Base-by-base conservation (phyloP, 148 eudicot species). In the Spergularia marina region DNA sequence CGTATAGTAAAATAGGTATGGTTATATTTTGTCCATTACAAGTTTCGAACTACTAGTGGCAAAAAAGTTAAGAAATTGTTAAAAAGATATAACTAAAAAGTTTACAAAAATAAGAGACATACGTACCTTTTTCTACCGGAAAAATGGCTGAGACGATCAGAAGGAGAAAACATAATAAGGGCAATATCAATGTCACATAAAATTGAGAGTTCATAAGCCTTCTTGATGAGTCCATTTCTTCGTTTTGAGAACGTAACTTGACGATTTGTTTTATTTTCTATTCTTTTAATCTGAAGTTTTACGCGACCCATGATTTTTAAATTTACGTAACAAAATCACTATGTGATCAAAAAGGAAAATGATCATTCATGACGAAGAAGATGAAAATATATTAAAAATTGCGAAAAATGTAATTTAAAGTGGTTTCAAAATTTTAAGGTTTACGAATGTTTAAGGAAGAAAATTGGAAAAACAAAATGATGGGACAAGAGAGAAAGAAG, bases 191-290 rank as follows among this genome's bases (percentile, higher is more conserved):
- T 89, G 73, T 89, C 97, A n/a, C 94, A 91, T 4, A 91, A 79
- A 61, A 91, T 77, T 0, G 97, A 89, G 15, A 91, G 84, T 71
- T 91, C 97, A 36, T 91, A 91, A 11, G 94, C 97, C 60, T 91
- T 91, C 78, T 89, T 91, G 65, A 91, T 88, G 79, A 91, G 91
- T 21, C 97, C 94, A 87, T 89, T 89, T 53, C 97, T 78, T 39
- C 94, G 85, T 66, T 89, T 91, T n/a, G 97, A 91, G 80, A 86
- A 91, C 4, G 97, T 91, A n/a, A 91, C 97, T 77, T 91, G 97
- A 14, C 93, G 86, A 75, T 86, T 91, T 11, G 91, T 89, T 14
- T 55, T 79, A 80, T 91, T 91, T 56, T 89, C 91, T 66, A 89
- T 89, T 77, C 85, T 91, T 77, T 83, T 85, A 7, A 91, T 91